Conservation (phyloP, 1,139 yeast species). For the Yamadazyma epiphylla region DNA sequence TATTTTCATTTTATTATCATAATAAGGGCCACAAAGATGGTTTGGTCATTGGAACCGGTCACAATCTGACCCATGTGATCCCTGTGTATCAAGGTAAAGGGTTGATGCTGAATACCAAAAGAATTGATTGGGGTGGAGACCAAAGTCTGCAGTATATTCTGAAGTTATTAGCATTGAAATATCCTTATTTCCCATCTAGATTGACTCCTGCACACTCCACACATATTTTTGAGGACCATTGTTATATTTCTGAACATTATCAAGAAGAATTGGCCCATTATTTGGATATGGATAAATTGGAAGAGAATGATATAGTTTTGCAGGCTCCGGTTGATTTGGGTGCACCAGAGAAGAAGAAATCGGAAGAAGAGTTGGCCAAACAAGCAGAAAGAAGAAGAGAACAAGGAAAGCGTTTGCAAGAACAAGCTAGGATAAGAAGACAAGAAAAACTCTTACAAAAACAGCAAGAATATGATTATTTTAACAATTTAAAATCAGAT, state of each 20-base stretch:
- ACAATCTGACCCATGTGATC: constrained; percentile 77
- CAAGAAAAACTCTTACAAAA: constrained; percentile 76
- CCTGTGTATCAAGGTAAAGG: constrained; percentile 76
- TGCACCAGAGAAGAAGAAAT: constrained; percentile 54
- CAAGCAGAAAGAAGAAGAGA: constrained; percentile 82
- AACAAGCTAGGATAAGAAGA: constrained; percentile 85
- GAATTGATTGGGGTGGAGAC: constrained; percentile 92
- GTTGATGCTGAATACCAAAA: constrained; percentile 61
- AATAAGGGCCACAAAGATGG: constrained; percentile 40
- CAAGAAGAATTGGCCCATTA: constrained; percentile 54
- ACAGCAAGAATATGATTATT: constrained; percentile 77
- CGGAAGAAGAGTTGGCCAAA: constrained; percentile 71
- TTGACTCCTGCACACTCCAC: constrained; percentile 63
- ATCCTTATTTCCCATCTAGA: constrained; percentile 86
- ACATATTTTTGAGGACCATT: constrained; percentile 66
- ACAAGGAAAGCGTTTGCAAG: constrained; percentile 85
- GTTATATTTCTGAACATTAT: constrained; percentile 73
- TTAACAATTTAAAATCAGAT: constrained; percentile 52
- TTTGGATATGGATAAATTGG: constrained; percentile 62
- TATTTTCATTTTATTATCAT: constrained; percentile 68
- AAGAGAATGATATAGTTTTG: constrained; percentile 63
- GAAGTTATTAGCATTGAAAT: constrained; percentile 68
- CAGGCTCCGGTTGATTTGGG: constrained; percentile 72
- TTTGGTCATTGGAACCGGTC: constrained; percentile 74
- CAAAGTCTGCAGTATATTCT: constrained; percentile 64